phyloP scores from a whole-genome alignment of 345 rosid species.

The Clausena lansium region DNA sequence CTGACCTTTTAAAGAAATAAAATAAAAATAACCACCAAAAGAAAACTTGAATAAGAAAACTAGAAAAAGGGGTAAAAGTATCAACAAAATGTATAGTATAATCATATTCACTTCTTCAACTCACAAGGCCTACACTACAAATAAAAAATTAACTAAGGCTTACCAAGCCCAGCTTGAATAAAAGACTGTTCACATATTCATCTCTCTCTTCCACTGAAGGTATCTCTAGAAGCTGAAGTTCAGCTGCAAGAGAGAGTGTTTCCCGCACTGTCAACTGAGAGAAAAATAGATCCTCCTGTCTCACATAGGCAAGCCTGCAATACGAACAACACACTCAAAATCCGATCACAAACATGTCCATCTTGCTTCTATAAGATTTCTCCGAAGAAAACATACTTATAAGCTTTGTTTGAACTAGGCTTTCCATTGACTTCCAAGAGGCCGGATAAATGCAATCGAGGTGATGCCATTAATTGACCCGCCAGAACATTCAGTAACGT shows the following conservation, averaged over 20 bases:
- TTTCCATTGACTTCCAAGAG: conserved; percentile 84
- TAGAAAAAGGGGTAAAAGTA: not conserved
- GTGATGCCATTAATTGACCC: conserved; percentile 69
- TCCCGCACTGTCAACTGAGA: conserved; percentile 94
- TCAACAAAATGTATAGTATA: not conserved
- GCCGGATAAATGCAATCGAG: conserved; percentile 78
- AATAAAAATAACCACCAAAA: conserved; percentile 20
- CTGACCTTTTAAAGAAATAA: conserved; percentile 60
- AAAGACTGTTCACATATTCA: conserved; percentile 71
- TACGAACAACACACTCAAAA: conserved; percentile 16
- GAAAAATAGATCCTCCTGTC: conserved; percentile 97
- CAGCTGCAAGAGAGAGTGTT: conserved; percentile 86
- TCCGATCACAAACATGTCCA: conserved; percentile 5
- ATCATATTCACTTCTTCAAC: not conserved
- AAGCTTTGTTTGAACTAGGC: conserved; percentile 59
- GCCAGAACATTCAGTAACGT: conserved; percentile 90
- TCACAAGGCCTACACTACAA: not conserved
- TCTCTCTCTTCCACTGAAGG: conserved; percentile 76
- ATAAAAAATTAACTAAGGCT: conserved; percentile 17
- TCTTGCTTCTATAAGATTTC: not conserved
- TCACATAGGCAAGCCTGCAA: conserved; percentile 81
- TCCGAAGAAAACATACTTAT: conserved; percentile 44
- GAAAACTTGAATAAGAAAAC: conserved; percentile 8
- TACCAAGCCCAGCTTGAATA: conserved; percentile 86
- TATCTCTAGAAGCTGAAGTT: conserved; percentile 79